phyloP scores from a whole-genome alignment of 1,139 yeast genomes.

The Yueomyces sp. region DNA sequence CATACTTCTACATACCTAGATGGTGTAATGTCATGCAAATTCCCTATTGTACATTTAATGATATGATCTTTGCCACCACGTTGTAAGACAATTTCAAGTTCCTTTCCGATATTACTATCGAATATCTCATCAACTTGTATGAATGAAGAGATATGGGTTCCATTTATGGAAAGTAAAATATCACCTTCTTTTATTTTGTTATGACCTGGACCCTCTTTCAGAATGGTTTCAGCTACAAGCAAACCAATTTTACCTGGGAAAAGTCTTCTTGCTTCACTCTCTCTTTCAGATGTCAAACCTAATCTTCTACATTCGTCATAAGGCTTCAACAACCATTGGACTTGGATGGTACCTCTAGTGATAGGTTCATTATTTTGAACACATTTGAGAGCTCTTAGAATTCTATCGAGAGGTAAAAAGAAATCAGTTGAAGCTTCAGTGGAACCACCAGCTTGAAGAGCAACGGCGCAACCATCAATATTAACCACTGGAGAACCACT shows the following conservation, averaged over 20 bases:
- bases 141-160: conserved; percentile 51
- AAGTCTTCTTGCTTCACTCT: conserved; percentile 48
- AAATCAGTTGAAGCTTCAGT: conserved; percentile 88
- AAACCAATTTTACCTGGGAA: conserved; percentile 75
- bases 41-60: conserved; percentile 48
- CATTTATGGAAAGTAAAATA: conserved; percentile 63
- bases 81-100: conserved; percentile 49
- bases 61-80: conserved; percentile 56
- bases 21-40: conserved; percentile 75
- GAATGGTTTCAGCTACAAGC: conserved; percentile 69
- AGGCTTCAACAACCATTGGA: conserved; percentile 79
- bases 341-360: conserved; percentile 80
- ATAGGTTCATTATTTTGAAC: conserved; percentile 47
- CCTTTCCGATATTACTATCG: conserved; percentile 56
- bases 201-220: conserved; percentile 85
- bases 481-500: conserved; percentile 92
- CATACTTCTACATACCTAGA: conserved; percentile 67
- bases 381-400: conserved; percentile 67
- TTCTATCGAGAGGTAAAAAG: conserved; percentile 77
- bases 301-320: conserved; percentile 83
- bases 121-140: conserved; percentile 75
- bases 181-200: conserved; percentile 73
- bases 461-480: conserved; percentile 77
- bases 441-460: conserved; percentile 89
- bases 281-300: conserved; percentile 70